Conservation (phyloP, 2,329 filamentous ascomycete species). For the Pseudocercospora crystallina region DNA sequence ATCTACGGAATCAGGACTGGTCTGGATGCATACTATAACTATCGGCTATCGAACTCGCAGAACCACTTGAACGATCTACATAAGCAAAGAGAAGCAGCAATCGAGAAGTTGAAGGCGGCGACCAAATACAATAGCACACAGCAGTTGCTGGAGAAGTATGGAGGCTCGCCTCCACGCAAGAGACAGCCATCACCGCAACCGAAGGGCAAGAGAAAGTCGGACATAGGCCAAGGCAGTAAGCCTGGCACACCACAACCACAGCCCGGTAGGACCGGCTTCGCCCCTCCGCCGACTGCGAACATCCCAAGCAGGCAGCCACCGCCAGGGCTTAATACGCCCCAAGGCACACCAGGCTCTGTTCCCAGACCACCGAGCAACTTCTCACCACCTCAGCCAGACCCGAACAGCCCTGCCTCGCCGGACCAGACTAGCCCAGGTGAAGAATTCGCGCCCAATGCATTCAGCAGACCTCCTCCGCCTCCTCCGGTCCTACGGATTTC, state of each 20-base stretch:
- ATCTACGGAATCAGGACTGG: constrained; percentile 73
- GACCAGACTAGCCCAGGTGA: constrained; percentile 41
- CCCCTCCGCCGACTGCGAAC: constrained; percentile 66
- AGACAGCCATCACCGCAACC: constrained; percentile 38
- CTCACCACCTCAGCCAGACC: constrained; percentile 35
- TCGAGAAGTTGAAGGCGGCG: constrained; percentile 89
- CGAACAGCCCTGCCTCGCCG: constrained; percentile 43
- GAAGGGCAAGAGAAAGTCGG: constrained; percentile 32
- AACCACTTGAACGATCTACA: constrained; percentile 71
- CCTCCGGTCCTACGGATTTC: constrained; percentile 23
- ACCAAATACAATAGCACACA: constrained; percentile 96
- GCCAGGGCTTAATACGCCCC: constrained; percentile 10
- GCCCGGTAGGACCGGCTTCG: constrained; percentile 57
- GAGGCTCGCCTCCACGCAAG: constrained; percentile 56
- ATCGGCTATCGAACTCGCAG: constrained; percentile 70
- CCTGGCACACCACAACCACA: constrained; percentile 32
- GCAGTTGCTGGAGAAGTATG: constrained; percentile 91
- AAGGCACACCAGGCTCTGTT: constrained; percentile 7
- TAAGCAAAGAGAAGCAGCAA: constrained; percentile 78
- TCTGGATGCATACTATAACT: constrained; percentile 73
- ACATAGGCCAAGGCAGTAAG: constrained; percentile 15
- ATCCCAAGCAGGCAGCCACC: constrained; percentile 46
- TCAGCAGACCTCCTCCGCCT: constrained; percentile 34
- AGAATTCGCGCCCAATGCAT: constrained; percentile 76
- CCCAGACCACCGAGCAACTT: constrained; percentile 9